Evolutionary conservation across 2,329 filamentous ascomycete species (phyloP), one percentile per base, ranked within the genome.

Genomic region (Hymenoscyphus repandus): DNA sequence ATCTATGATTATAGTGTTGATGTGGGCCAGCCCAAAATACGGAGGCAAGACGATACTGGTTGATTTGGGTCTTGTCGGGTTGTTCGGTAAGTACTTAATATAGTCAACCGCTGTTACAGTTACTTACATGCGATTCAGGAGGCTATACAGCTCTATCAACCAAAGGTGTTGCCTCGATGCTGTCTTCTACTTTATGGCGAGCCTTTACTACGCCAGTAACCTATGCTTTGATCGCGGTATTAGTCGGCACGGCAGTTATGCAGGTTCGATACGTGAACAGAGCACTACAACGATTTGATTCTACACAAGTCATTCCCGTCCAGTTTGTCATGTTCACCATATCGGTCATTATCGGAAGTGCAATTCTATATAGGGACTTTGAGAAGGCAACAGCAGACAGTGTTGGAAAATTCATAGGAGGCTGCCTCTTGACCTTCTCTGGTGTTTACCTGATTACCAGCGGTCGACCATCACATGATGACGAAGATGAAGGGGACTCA

Each of bases 371-470:
- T 66, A 85, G 92, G 45, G 93, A 99, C 68, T 99, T 99, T 63
- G 88, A 97, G 68, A 84, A 86, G 38, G 88, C 89, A 6, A 87
- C 83, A 0, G 70, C 77, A 30, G 77, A 83, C 43, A 87, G 89
- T 62, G 88, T 88, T 2, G 72, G 74, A 50, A 95, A 96, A 62
- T 99, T 99, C 64, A 72, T 96, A 11, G 89, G 88, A 18, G 93
- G 93, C 34, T 99, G 93, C 69, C 75, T 89, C 4, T 71, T 99
- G 57, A 99, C 93, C 1, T 99, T 99, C 68, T 83, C 92, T 53
- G 93, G 93, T 9, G 93, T 99, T n/a, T 97, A 93, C 70, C 79
- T 96, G 59, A 96, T 99, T 64, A 97, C 93, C 1, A 95, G 87
- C 62, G 90, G 90, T 48, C 79, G 91, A 59, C 73, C 79, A 45